Base-by-base conservation (phyloP, 352 stramenopile genomes). In the Pythium grandisporangium region DNA sequence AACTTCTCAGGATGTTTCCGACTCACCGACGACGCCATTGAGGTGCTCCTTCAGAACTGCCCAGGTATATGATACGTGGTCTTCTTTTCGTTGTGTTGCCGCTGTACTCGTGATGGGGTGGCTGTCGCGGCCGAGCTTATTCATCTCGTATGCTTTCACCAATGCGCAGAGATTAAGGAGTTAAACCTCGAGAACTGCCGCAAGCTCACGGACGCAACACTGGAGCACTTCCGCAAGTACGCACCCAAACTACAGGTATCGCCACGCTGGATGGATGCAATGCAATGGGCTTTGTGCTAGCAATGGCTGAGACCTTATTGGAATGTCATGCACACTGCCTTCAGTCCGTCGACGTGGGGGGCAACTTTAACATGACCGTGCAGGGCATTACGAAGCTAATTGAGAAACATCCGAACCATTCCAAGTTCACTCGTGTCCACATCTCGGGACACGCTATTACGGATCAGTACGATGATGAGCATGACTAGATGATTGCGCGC, bases 291-390 rank as follows among this genome's bases (percentile, higher is more conserved):
- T n/a, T 38, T 7, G 19, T 38, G 33, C 1, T 38, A 6, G 16
- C 10, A 19, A 38, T 38, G 8, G 12, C 12, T 1, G 12, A 22
- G n/a, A n/a, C n/a, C n/a, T n/a, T n/a, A n/a, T n/a, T n/a, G n/a
- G n/a, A n/a, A n/a, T n/a, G n/a, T n/a, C n/a, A n/a, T n/a, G n/a
- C n/a, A n/a, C 13, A 13, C 33, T 48, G 11, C 20, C 27, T 34
- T 4, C 35, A 94, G 77, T 84, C 77, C 51, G 76, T 95, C 41
- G 82, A 95, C 35, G 41, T 95, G 3, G 75, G 82, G 12, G 82
- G 82, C 6, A 84, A 93, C 54, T 93, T 92, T 48, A 95, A 95
- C 57, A 95, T 95, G 82, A 93, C 80, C 23, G 69, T 95, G 46
- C 35, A 57, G 10, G 82, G 73, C 27, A 85, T 95, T 55, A 92